Base-by-base conservation (phyloP, 768 basidiomycete genomes). In the Royoungia palumana region DNA sequence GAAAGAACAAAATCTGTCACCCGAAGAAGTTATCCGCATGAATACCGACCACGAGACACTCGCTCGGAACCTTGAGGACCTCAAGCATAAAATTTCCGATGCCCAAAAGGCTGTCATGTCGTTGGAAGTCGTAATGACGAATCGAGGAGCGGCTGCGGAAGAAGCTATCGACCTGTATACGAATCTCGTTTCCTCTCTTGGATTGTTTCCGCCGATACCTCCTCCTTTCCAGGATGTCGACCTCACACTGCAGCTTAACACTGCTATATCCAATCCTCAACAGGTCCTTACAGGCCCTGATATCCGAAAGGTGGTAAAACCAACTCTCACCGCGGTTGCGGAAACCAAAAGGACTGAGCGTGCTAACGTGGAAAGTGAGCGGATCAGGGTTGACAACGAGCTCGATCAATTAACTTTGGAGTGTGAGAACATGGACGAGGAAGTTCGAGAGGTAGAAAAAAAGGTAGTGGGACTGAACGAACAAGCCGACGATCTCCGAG, bases 1-100 rank as follows among this genome's bases (percentile, higher is more conserved):
- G 24, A 85, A 84, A 59, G 80, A 73, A 27, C 96, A 99, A 66
- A 94, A 96, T 61, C 77, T 99, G 37, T 81, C 89, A 2, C 87
- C 89, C 0, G 91, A 94, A 66, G 94, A 99, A 68, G 92, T 96
- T 35, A 70, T 80, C 46, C 83, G 83, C 32, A 94, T 99, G 90
- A 94, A 87, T 59, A 82, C 82, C 5, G 94, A 97, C 55, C 87
- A 92, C 49, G 89, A 94, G 57, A 81, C 75, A 22, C 75, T 95
- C 30, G 73, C 80, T 5, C 79, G 82, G 43, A 87, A 79, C 56
- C 69, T 93, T 46, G 83, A 87, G 54, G 88, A 89, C 51, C 79
- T 94, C 46, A 85, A 81, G 54, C 73, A 80, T 51, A 92, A 87
- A 61, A 80, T 90, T 8, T 68, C 81, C 0, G 87, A 94, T 57